Conservation (phyloP, 176 grass and related monocot genomes). For the Rhynchospora pubera region DNA sequence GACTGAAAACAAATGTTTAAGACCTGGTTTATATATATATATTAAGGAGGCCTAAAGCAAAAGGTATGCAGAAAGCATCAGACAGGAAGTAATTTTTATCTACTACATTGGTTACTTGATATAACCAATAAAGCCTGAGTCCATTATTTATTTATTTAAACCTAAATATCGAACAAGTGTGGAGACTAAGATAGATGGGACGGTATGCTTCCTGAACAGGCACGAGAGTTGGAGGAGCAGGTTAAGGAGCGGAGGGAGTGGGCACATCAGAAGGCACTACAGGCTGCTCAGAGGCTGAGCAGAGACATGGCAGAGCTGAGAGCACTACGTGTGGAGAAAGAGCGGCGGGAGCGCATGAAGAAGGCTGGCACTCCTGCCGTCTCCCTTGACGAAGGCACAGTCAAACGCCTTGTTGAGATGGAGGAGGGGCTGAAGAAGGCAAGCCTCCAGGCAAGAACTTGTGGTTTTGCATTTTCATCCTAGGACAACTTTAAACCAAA, state of each 20-base stretch:
- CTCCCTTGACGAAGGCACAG: constrained; percentile 49
- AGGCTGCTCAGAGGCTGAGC: constrained; percentile 88
- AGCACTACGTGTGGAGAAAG: constrained; percentile 63
- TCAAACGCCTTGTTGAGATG: constrained; percentile 63
- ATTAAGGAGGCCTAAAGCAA: not conserved
- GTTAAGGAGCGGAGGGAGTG: constrained; percentile 92
- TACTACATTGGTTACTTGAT: not conserved
- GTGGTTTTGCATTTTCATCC: constrained; percentile 5
- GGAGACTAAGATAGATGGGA: constrained; percentile 55
- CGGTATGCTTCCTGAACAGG: constrained; percentile 34
- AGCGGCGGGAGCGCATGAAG: constrained; percentile 62
- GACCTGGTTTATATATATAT: not conserved
- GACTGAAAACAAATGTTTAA: not conserved
- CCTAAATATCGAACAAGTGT: not conserved
- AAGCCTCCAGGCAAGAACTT: constrained; percentile 39
- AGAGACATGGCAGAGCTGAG: constrained; percentile 76
- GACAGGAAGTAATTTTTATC: not conserved
- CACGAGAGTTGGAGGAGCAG: constrained; percentile 60
- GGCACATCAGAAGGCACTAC: constrained; percentile 80
- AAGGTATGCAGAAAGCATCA: not conserved
- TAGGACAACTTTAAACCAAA: not conserved
- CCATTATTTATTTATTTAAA: not conserved
- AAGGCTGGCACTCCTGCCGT: constrained; percentile 43
- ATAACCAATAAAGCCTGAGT: not conserved
- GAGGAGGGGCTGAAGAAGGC: constrained; percentile 85